phyloP scores from a whole-genome alignment of 352 stramenopile species.

The Pythium folliculosum region DNA sequence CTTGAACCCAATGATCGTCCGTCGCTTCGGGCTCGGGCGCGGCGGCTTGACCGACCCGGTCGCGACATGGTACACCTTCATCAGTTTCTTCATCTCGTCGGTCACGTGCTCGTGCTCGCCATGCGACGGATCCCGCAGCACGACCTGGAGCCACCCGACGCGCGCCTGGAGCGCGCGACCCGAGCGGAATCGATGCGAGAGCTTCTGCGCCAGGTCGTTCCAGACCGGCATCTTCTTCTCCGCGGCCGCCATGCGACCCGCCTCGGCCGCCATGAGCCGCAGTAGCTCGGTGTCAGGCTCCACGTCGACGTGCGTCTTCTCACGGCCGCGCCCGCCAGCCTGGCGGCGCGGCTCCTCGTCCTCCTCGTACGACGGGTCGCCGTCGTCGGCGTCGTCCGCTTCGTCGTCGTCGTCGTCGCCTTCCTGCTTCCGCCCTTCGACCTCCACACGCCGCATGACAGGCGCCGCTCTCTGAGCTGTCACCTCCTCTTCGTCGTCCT shows the following conservation, averaged over 20 bases:
- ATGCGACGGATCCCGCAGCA: background rate
- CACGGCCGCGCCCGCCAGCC: background rate
- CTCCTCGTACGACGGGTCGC: background rate
- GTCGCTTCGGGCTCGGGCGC: background rate
- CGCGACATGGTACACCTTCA: slow-evolving; percentile 1
- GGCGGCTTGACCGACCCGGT: background rate
- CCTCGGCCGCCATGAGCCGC: background rate
- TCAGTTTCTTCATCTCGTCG: slow-evolving; percentile 11
- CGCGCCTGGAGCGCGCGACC: background rate
- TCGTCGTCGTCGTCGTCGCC: background rate
- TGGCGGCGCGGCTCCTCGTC: background rate
- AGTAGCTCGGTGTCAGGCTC: background rate
- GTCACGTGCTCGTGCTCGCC: background rate
- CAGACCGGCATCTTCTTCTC: slow-evolving; percentile 1
- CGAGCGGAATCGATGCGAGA: slow-evolving; percentile 5
- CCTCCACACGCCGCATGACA: background rate
- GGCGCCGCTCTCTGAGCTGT: background rate
- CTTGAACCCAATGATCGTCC: background rate
- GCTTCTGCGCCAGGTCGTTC: background rate
- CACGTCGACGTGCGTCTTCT: slow-evolving; percentile 3
- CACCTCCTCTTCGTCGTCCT: background rate
- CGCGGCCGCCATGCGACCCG: background rate
- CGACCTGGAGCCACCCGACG: background rate
- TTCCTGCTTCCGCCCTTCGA: background rate
- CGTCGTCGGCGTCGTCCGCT: background rate